Evolutionary conservation across 2,329 filamentous ascomycete genomes (phyloP), one percentile per base, ranked within the genome.

Genomic region (Teratosphaeria destructans): DNA sequence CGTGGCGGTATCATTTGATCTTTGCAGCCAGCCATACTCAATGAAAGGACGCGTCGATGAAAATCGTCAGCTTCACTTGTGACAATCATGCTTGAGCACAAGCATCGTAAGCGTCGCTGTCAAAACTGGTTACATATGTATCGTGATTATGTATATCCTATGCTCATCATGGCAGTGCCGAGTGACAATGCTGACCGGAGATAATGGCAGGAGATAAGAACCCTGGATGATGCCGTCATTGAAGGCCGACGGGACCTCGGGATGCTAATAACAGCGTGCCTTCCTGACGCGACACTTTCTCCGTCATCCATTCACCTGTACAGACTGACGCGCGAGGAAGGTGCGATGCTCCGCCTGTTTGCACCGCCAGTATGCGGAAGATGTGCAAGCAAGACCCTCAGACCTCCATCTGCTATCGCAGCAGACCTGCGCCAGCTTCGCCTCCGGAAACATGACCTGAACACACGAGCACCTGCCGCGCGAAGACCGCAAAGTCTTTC

Each of bases 311-410:
- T 43, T 5, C 29, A 7, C 29, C 29, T 32, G 29, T 32, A 32
- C 29, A 32, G 29, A 32, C 29, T 32, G 52, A 2, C 26, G 11
- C 10, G 11, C 23, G 11, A 32, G 52, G 55, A 14, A 7, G 26
- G 34, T 61, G 52, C 57, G 55, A 62, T 62, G 61, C 57, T 60
- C 27, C 54, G 56, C 19, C 43, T 57, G 61, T 54, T 57, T 54
- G 52, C 67, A 60, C 66, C 65, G 64, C 63, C 66, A 62, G 58
- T 63, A 65, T 71, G 69, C 62, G 61, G 68, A 64, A 68, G 62
- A 67, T 67, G 67, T 62, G 65, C 66, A 67, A 67, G 62, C 62
- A 67, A 55, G 59, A 69, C 64, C 59, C 65, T 65, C 59, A 60
- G 58, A 52, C 61, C 57, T 66, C 64, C 59, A 63, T 64, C 60